Evolutionary conservation across 495 filamentous ascomycete genomes (phyloP).

Genomic region (Parachaetomium inaequale): DNA sequence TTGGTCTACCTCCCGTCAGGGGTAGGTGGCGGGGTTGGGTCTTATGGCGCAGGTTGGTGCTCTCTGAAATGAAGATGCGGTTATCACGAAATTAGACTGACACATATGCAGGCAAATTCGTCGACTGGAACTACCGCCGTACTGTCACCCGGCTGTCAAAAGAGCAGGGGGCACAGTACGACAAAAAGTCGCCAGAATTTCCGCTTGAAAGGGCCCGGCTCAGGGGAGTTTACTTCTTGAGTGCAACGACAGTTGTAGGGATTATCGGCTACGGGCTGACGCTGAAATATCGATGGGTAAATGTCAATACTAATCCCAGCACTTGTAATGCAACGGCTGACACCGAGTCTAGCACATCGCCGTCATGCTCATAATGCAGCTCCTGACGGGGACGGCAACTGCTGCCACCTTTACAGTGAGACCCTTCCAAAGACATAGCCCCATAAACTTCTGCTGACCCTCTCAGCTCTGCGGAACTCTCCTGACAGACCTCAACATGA

Average conservation of each 20-base stretch:
- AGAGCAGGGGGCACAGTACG: not conserved
- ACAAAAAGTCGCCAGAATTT: slow-evolving; percentile 38
- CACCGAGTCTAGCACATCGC: slow-evolving; percentile 3
- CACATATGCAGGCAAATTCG: slow-evolving; percentile 34
- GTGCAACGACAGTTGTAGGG: slow-evolving; percentile 1
- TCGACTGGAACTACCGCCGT: slow-evolving; percentile 54
- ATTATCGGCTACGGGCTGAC: slow-evolving; percentile 13
- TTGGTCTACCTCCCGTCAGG: slow-evolving; percentile 56
- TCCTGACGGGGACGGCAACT: slow-evolving; percentile 10
- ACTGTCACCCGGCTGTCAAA: not conserved
- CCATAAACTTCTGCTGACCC: not conserved
- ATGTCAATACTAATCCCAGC: not conserved
- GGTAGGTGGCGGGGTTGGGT: slow-evolving; percentile 60
- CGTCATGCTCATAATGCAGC: slow-evolving; percentile 14
- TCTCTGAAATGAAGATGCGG: not conserved
- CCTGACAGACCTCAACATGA: slow-evolving; percentile 31
- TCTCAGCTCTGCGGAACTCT: slow-evolving; percentile 24
- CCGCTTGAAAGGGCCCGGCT: slow-evolving; percentile 66
- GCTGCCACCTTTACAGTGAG: slow-evolving; percentile 6
- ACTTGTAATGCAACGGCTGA: not conserved
- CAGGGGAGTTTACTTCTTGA: slow-evolving; percentile 26
- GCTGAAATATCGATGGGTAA: slow-evolving; percentile 6
- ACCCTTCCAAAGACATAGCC: too few species aligned
- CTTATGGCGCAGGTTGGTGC: slow-evolving; percentile 38
- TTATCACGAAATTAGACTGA: not conserved